A percentile compares a stretch with the other conserved stretches of the same genome.
These are phyloP conservation scores for Rhizopus arrhizus DNA, from an alignment of 371 early-diverging fungal genomes.

Conservation along the genomic window DNA sequence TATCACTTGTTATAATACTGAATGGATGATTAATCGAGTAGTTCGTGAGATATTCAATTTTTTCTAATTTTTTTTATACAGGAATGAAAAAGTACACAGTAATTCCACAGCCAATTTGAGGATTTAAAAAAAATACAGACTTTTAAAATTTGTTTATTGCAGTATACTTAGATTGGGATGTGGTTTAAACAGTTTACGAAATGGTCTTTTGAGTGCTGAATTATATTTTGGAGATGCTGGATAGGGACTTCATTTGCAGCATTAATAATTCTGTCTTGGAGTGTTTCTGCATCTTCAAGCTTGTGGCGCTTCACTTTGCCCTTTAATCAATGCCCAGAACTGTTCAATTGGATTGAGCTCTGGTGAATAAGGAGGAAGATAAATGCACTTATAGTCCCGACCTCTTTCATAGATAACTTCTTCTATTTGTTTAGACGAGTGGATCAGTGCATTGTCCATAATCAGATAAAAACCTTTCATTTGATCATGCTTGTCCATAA, in stretches of 20 bases:
- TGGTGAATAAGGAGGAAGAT: too few relatives aligned
- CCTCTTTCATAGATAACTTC: conserved; percentile 11
- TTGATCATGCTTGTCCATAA: conserved; percentile 3
- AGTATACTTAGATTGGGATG: conserved; percentile 1
- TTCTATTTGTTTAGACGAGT: neutral
- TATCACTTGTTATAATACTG: too few relatives aligned
- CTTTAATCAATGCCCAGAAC: too few relatives aligned
- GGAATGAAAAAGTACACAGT: too few relatives aligned
- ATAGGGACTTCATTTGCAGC: conserved; percentile 21
- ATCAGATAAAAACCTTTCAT: conserved; percentile 2
- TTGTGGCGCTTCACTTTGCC: conserved; percentile 8
- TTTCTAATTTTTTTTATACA: too few relatives aligned
- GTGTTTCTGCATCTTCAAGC: conserved; percentile 15
- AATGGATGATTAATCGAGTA: too few relatives aligned
- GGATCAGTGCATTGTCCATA: conserved; percentile 14
- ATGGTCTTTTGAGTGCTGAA: conserved; percentile 18
- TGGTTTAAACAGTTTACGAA: conserved; percentile 18
- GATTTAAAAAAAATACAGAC: too few relatives aligned
- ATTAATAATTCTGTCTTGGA: conserved; percentile 17
- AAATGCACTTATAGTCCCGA: conserved; percentile 16
- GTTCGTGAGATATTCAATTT: too few relatives aligned
- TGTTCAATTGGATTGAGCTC: too few relatives aligned
- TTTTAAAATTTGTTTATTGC: too few relatives aligned
- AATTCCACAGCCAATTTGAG: too few relatives aligned
- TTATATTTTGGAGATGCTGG: conserved; percentile 15